phyloP scores from a whole-genome alignment of 2,329 filamentous ascomycete genomes.

The Venturia asperata region DNA sequence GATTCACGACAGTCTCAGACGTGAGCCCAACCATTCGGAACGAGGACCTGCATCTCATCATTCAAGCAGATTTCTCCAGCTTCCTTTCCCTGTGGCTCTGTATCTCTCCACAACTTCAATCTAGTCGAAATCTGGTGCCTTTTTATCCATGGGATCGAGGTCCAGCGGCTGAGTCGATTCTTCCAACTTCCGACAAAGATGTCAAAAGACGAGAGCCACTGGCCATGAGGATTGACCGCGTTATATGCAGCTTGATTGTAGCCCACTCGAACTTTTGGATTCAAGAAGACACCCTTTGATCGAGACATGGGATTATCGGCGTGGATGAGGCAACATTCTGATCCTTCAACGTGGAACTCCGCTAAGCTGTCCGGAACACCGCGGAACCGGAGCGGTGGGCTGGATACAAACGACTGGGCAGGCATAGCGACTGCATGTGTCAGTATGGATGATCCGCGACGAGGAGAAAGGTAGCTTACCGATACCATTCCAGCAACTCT shows the following conservation, averaged over 20 bases:
- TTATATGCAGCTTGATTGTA: conserved; percentile 43
- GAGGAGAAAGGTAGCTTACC: conserved; percentile 37
- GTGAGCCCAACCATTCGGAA: conserved; percentile 33
- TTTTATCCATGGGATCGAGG: conserved; percentile 7
- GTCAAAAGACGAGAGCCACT: conserved; percentile 21
- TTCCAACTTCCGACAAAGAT: conserved; percentile 24
- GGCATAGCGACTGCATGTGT: conserved; percentile 35
- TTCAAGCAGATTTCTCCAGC: conserved; percentile 30
- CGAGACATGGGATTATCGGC: conserved; percentile 57
- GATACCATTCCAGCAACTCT: conserved; percentile 64
- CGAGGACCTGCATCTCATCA: conserved; percentile 35
- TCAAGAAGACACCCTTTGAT: conserved; percentile 55
- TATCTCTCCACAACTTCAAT: conserved; percentile 15
- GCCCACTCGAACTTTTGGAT: conserved; percentile 61
- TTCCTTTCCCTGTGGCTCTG: conserved; percentile 23
- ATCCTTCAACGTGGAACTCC: conserved; percentile 59
- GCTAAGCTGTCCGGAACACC: conserved; percentile 56
- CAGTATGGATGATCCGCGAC: conserved; percentile 25
- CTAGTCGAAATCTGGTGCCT: conserved; percentile 18
- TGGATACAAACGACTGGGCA: conserved; percentile 25
- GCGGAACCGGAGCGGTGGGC: conserved; percentile 50
- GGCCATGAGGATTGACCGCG: conserved; percentile 20
- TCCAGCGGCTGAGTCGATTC: conserved; percentile 23
- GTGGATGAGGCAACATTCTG: conserved; percentile 72
- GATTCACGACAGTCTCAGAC: conserved; percentile 32